Conservation (phyloP, 2,329 filamentous ascomycete genomes). For the Clarireedia homoeocarpa region DNA sequence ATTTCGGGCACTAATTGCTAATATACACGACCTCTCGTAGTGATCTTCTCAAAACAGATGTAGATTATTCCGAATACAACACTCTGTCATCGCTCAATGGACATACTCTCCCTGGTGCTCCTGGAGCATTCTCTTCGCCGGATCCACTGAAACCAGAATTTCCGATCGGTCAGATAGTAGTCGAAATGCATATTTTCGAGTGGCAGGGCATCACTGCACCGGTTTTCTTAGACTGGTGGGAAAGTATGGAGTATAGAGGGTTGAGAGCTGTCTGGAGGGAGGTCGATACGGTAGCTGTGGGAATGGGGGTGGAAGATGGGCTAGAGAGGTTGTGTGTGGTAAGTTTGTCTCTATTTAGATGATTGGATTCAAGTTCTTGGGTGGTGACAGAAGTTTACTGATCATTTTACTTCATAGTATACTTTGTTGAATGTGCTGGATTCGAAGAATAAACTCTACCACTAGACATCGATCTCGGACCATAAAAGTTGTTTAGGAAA, state of each 20-base stretch:
- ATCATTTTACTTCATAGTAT: no score
- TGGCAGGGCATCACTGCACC: slow-evolving; percentile 13
- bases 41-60: slow-evolving; percentile 35
- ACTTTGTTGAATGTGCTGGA: no score
- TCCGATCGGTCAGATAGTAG: slow-evolving; percentile 23
- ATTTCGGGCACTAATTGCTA: not conserved
- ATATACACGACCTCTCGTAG: slow-evolving; percentile 17
- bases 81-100: slow-evolving; percentile 24
- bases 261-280: slow-evolving; percentile 25
- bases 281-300: slow-evolving; percentile 23
- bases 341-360: not conserved
- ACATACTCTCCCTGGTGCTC: not conserved
- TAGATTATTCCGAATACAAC: slow-evolving; percentile 33
- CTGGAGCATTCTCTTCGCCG: not conserved
- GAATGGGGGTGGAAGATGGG: slow-evolving; percentile 15
- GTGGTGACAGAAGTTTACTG: no score
- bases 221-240: slow-evolving; percentile 26
- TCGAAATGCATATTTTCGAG: slow-evolving; percentile 22
- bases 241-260: slow-evolving; percentile 24
- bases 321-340: slow-evolving; percentile 19
- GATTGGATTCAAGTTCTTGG: no score
- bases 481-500: no score
- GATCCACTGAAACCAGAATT: slow-evolving; percentile 15
- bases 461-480: no score
- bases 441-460: no score